Evolutionary conservation across 2,329 filamentous ascomycete species (phyloP), one percentile per base, ranked within the genome.

Genomic region (Clonostachys byssicola): DNA sequence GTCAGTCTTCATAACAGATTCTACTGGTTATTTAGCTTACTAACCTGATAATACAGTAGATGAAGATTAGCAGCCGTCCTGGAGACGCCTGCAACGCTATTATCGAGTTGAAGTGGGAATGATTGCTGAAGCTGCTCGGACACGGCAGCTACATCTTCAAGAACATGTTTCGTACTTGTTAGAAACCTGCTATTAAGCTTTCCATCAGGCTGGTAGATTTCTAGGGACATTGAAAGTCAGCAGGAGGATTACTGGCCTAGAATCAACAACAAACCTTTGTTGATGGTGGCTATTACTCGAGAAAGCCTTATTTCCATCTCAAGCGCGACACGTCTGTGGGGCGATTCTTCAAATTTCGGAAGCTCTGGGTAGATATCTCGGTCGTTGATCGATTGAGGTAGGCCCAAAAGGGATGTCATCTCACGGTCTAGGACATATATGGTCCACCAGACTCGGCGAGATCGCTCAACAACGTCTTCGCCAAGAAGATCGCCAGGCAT

Each of bases 371-470:
- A 65, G 1, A 81, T 68, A 40, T 80, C 72, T n/a, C 77, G 70
- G 38, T 79, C 74, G 17, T 64, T 62, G 3, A 80, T 63, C 0
- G 72, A 70, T 42, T 72, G 67, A 0, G 77, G 76, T 1, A 77
- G 51, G 0, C 77, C 77, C 70, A 79, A 76, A 3, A 79, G 51
- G 1, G 74, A 75, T 2, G 74, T 75, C 67, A 79, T 76, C 51
- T 79, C 69, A 3, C 75, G 66, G 46, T 80, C 76, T 1, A 80
- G 57, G 2, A 79, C 64, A 39, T 77, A 78, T 0, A 77, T 64
- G 0, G 77, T 79, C 75, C 75, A 80, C 74, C 75, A 80, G 10
- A 75, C 64, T 34, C 68, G 69, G 2, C 74, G 71, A 45, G 69
- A 73, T 44, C 77, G 58, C 49, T 78, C 66, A 1, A 75, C 68